A percentile compares a stretch with the other conserved stretches of the same genome.
phyloP scores from a whole-genome alignment of 495 filamentous ascomycete genomes.

The Aspergillus hancockii region DNA sequence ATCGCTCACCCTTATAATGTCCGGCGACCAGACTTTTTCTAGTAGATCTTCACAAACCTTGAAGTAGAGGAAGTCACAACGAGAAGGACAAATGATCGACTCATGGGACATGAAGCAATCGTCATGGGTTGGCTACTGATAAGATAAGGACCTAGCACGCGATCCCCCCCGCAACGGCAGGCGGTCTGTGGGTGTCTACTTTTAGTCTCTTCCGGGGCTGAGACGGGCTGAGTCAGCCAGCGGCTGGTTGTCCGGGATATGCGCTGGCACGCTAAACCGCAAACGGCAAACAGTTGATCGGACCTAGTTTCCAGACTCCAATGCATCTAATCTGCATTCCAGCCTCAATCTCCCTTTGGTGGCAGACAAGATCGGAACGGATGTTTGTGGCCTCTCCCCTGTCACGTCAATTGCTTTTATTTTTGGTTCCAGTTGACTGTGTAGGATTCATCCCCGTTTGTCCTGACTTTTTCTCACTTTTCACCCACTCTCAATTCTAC shows the following conservation, averaged over 20 bases:
- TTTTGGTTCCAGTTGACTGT: neutral
- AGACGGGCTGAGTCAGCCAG: slow-evolving; percentile 24
- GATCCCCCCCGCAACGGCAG: slow-evolving; percentile 18
- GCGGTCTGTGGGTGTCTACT: slow-evolving; percentile 26
- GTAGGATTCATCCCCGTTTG: neutral
- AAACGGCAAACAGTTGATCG: slow-evolving; percentile 43
- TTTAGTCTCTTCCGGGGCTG: too few species aligned
- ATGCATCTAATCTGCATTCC: slow-evolving; percentile 7
- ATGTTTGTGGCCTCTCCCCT: neutral
- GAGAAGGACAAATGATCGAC: too few species aligned
- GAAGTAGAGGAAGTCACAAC: too few species aligned
- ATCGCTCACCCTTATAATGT: too few species aligned
- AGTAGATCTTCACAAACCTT: too few species aligned
- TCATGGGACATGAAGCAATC: neutral
- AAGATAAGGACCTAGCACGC: slow-evolving; percentile 6
- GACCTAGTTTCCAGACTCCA: neutral
- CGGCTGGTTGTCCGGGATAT: slow-evolving; percentile 46
- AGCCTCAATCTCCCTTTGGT: slow-evolving; percentile 15
- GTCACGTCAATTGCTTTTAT: neutral
- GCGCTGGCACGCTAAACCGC: slow-evolving; percentile 39
- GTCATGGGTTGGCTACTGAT: slow-evolving; percentile 3
- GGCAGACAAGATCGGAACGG: neutral
- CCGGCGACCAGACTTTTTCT: too few species aligned
- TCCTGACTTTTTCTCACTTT: neutral
- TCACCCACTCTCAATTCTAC: neutral